phyloP scores from a whole-genome alignment of 176 grass and related monocot genomes.

The Alopecurus myosuroides region DNA sequence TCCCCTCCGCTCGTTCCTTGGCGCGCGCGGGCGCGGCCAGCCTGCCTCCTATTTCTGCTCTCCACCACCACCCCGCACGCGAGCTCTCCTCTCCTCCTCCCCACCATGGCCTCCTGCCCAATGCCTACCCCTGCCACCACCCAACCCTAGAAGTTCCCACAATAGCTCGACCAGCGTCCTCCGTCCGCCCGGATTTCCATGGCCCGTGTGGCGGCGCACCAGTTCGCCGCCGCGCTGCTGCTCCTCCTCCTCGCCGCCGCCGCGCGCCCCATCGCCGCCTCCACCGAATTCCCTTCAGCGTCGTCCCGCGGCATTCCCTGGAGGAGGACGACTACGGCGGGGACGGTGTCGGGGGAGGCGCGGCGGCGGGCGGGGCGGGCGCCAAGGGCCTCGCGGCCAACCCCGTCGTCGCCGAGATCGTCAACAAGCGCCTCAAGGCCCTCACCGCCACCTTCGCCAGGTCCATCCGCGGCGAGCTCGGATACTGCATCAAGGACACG shows the following conservation, averaged over 20 bases:
- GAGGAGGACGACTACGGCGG: constrained; percentile 28
- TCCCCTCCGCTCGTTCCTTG: neutral
- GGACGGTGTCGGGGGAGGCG: constrained; percentile 2
- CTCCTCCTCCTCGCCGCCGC: neutral
- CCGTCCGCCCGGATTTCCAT: constrained; percentile 5
- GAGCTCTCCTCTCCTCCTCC: neutral
- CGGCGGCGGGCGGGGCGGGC: neutral
- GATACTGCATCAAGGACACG: constrained; percentile 87
- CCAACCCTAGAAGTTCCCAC: neutral
- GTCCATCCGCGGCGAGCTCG: constrained; percentile 40
- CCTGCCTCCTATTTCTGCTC: constrained; percentile 19
- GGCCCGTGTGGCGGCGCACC: constrained; percentile 30
- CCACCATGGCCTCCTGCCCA: neutral
- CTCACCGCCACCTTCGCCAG: constrained; percentile 52
- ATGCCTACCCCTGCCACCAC: neutral
- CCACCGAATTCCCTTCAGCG: neutral
- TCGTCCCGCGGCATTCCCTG: constrained; percentile 5
- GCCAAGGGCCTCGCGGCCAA: constrained; percentile 24
- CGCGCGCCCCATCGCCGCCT: neutral
- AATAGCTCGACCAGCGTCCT: neutral
- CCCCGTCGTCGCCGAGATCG: constrained; percentile 46
- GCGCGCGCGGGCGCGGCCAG: neutral
- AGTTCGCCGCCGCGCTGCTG: constrained; percentile 13
- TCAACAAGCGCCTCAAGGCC: constrained; percentile 50
- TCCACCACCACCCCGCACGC: neutral